Evolutionary conservation across 2,329 filamentous ascomycete species (phyloP).

Genomic region (Metarhizium album): DNA sequence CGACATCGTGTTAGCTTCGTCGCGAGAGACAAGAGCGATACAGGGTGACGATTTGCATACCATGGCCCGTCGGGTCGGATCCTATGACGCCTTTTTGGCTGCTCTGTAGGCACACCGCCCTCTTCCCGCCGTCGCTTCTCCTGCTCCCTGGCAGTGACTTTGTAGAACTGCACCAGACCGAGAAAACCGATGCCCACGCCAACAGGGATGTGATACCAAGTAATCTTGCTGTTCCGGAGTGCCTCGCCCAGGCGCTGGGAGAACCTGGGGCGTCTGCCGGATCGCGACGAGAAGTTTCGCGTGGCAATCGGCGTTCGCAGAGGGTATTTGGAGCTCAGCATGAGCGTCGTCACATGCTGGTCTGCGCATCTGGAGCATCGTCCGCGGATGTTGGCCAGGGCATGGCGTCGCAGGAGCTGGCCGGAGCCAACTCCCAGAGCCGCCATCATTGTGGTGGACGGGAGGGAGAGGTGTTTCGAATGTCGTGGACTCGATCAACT

Average conservation of each 20-base stretch:
- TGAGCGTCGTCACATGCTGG: conserved; percentile 7
- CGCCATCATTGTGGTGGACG: conserved; percentile 16
- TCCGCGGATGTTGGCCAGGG: conserved; percentile 17
- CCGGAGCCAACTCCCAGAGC: conserved; percentile 24
- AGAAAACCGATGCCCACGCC: conserved; percentile 78
- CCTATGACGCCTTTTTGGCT: conserved; percentile 42
- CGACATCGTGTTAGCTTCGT: background rate
- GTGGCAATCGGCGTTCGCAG: conserved; percentile 14
- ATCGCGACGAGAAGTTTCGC: conserved; percentile 23
- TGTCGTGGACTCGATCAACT: background rate
- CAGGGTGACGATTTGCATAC: conserved; percentile 28
- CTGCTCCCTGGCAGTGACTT: conserved; percentile 49
- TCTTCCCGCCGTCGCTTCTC: conserved; percentile 37
- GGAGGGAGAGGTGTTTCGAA: background rate
- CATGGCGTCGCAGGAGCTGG: conserved; percentile 21
- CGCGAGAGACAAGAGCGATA: background rate
- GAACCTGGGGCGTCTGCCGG: conserved; percentile 37
- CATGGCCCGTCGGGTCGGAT: conserved; percentile 80
- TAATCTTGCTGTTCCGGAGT: conserved; percentile 45
- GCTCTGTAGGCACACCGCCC: conserved; percentile 28
- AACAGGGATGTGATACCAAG: conserved; percentile 87
- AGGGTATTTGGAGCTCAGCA: conserved; percentile 13
- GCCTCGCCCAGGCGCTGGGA: conserved; percentile 40
- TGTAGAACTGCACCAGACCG: conserved; percentile 75
- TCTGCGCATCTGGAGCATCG: conserved; percentile 19